Conservation (phyloP, 371 early-diverging fungal genomes). For the Conidiobolus coronatus region DNA sequence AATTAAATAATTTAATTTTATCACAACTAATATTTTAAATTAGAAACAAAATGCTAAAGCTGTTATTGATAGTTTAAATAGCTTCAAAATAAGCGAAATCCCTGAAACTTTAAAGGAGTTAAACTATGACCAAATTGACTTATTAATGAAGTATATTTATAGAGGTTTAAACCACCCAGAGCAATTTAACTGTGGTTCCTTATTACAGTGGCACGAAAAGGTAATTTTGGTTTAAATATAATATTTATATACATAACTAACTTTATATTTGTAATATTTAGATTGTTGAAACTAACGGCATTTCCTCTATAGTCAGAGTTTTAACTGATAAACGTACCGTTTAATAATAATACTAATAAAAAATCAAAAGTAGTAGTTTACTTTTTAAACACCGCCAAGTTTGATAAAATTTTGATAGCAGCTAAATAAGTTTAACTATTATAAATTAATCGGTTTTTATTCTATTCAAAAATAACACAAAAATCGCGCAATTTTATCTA, state of each 20-base stretch:
- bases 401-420: too few species aligned
- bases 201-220: conserved; percentile 85
- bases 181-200: conserved; percentile 47
- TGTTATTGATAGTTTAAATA: conserved; percentile 54
- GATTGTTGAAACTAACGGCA: conserved; percentile 61
- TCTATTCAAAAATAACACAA: too few species aligned
- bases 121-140: conserved; percentile 34
- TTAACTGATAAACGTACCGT: conserved; percentile 67
- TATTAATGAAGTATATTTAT: conserved; percentile 78
- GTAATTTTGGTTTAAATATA: conserved; percentile 12
- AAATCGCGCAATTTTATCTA: too few species aligned
- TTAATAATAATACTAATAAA: conserved; percentile 35
- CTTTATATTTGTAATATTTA: conserved; percentile 9
- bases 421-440: too few species aligned
- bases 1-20: not conserved
- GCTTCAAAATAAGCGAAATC: conserved; percentile 43
- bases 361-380: too few species aligned
- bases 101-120: conserved; percentile 30
- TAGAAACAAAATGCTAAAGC: conserved; percentile 13
- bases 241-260: not conserved
- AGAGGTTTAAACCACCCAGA: conserved; percentile 72
- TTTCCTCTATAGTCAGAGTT: conserved; percentile 69
- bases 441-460: too few species aligned
- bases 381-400: too few species aligned
- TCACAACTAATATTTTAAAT: not conserved